Evolutionary conservation across 306 rosid species (phyloP).

Genomic region (Acacia confusa): DNA sequence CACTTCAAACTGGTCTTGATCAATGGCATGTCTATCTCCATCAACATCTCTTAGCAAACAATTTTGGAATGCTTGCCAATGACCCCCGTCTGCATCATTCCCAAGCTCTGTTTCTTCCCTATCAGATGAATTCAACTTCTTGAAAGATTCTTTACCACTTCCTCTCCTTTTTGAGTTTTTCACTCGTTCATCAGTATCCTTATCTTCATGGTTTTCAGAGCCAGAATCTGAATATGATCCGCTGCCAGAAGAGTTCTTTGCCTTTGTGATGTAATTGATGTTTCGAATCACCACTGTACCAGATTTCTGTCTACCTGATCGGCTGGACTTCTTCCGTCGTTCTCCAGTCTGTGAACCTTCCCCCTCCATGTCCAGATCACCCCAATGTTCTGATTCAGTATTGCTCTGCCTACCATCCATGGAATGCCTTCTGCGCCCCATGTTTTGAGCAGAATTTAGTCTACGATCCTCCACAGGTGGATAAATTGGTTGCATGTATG

Average conservation of each 20-base stretch:
- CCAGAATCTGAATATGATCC: conserved; percentile 67
- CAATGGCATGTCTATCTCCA: conserved; percentile 64
- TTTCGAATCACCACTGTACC: conserved; percentile 89
- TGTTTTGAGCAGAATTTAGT: conserved; percentile 47
- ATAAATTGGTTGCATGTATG: conserved; percentile 74
- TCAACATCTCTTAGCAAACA: conserved; percentile 88
- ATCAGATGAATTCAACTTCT: conserved; percentile 44
- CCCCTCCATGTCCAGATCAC: conserved; percentile 58
- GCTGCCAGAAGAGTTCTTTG: conserved; percentile 61
- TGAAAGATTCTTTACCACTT: conserved; percentile 40
- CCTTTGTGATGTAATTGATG: conserved; percentile 83
- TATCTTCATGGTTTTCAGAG: conserved; percentile 58
- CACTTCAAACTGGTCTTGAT: conserved; percentile 60
- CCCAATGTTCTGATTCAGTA: conserved; percentile 61
- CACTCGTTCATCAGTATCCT: conserved; percentile 43
- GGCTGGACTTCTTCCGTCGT: conserved; percentile 56
- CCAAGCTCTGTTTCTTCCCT: conserved; percentile 50
- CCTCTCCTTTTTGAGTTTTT: conserved; percentile 60
- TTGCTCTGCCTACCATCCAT: conserved; percentile 69
- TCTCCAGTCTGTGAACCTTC: conserved; percentile 55
- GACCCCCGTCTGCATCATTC: conserved; percentile 66
- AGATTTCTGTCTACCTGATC: conserved; percentile 66
- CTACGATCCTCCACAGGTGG: conserved; percentile 68
- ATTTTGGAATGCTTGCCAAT: conserved; percentile 92
- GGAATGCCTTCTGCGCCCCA: conserved; percentile 75